A percentile compares a stretch with the other conserved stretches of the same genome.
Evolutionary conservation across 2,329 filamentous ascomycete genomes (phyloP).

Genomic region (Lachnellula occidentalis): DNA sequence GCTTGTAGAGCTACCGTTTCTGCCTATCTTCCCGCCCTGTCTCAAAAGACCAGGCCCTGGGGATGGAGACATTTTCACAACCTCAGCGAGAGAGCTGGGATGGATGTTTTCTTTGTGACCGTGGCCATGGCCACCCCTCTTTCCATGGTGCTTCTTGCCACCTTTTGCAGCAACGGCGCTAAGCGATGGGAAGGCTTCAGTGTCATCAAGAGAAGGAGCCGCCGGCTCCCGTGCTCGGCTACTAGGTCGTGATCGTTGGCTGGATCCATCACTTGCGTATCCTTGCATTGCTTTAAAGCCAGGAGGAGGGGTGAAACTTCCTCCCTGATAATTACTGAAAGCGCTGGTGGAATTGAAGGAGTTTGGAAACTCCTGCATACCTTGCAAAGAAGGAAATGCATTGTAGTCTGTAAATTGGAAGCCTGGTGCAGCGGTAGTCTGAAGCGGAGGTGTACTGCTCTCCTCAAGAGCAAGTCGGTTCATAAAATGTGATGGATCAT

Average conservation of each 20-base stretch:
- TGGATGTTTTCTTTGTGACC: slow-evolving; percentile 59
- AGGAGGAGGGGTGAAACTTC: slow-evolving; percentile 58
- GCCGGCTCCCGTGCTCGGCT: slow-evolving; percentile 67
- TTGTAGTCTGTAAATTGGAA: slow-evolving; percentile 80
- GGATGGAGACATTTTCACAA: slow-evolving; percentile 91
- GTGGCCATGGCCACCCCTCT: slow-evolving; percentile 76
- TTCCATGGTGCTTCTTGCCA: slow-evolving; percentile 88
- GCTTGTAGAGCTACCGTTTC: slow-evolving; percentile 61
- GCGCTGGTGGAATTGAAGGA: slow-evolving; percentile 37
- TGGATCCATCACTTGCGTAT: slow-evolving; percentile 53
- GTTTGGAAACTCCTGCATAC: slow-evolving; percentile 52
- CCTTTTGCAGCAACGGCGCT: slow-evolving; percentile 70
- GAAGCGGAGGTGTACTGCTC: slow-evolving; percentile 56
- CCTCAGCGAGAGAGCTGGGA: slow-evolving; percentile 81
- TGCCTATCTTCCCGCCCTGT: slow-evolving; percentile 52
- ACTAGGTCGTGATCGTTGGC: slow-evolving; percentile 73
- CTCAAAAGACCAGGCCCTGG: slow-evolving; percentile 59
- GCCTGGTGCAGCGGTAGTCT: slow-evolving; percentile 47
- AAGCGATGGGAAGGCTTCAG: slow-evolving; percentile 88
- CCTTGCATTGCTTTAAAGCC: slow-evolving; percentile 61
- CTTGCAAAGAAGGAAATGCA: slow-evolving; percentile 73
- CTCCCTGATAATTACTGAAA: slow-evolving; percentile 46
- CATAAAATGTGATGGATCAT: slow-evolving; percentile 84
- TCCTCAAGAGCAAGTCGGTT: slow-evolving; percentile 74
- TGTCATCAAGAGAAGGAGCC: slow-evolving; percentile 81